Evolutionary conservation across 202 grass and related monocot species (phyloP).

Genomic region (Musa balbisiana): DNA sequence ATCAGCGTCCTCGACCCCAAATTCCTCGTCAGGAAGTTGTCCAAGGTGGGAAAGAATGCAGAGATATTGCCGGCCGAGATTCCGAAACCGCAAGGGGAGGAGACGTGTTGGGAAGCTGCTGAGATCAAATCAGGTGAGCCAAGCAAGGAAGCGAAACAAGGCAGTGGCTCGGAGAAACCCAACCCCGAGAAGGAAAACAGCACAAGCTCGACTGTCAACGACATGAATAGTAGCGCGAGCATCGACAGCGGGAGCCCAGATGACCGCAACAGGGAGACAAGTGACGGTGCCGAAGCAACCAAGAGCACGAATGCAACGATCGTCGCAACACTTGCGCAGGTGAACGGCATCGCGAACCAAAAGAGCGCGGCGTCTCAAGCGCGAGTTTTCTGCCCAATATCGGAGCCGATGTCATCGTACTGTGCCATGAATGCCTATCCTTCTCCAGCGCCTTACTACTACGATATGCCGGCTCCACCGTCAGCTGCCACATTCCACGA

Average conservation of each 20-base stretch:
- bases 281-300: not conserved
- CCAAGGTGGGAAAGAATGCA: constrained; percentile 60
- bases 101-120: not conserved
- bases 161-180: too few relatives aligned
- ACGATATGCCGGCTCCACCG: not conserved
- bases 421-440: constrained; percentile 36
- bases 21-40: constrained; percentile 54
- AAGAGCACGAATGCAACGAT: not conserved
- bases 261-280: constrained; percentile 1
- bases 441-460: constrained; percentile 29
- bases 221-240: not conserved
- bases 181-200: not conserved
- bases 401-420: constrained; percentile 39
- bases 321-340: constrained; percentile 5
- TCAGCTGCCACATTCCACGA: constrained; percentile 36
- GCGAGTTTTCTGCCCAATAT: constrained; percentile 17
- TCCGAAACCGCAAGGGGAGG: constrained; percentile 20
- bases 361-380: not conserved
- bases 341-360: constrained; percentile 12
- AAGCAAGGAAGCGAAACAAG: not conserved
- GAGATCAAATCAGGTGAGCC: constrained; percentile 18
- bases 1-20: constrained; percentile 48
- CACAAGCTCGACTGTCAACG: not conserved
- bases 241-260: constrained; percentile 21
- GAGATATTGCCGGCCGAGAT: constrained; percentile 27